phyloP scores from a whole-genome alignment of 495 filamentous ascomycete species.

The Xylaria flabelliformis region DNA sequence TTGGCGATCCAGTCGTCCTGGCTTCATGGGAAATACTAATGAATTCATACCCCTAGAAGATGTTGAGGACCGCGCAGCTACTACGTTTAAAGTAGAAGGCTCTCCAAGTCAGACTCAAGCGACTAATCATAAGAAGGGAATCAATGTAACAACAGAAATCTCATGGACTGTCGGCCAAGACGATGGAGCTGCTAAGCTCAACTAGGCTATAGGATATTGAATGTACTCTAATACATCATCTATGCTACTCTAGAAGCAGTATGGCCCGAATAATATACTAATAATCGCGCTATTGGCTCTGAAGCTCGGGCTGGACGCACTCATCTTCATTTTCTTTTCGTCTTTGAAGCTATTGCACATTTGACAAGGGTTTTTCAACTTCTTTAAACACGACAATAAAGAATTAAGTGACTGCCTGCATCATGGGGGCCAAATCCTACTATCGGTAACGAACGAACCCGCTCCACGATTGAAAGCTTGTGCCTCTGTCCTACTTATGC shows the following conservation, averaged over 20 bases:
- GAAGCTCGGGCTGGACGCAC: background rate
- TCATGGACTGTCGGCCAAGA: background rate
- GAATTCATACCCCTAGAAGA: constrained; percentile 12
- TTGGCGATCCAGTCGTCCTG: constrained; percentile 6
- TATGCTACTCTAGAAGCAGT: background rate
- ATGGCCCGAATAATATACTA: background rate
- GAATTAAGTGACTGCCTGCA: no score
- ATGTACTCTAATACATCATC: background rate
- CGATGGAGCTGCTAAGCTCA: background rate
- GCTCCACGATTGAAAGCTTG: no score
- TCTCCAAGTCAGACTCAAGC: background rate
- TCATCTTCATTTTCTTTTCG: background rate
- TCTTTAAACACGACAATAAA: no score
- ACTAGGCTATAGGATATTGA: background rate
- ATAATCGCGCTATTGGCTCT: background rate
- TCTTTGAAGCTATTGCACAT: background rate
- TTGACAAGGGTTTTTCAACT: no score
- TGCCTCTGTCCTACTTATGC: no score
- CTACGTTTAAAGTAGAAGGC: background rate
- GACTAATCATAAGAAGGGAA: background rate
- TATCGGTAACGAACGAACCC: no score
- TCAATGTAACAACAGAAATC: constrained; percentile 14
- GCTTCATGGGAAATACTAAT: background rate
- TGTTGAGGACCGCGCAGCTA: background rate
- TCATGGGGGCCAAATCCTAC: no score